Evolutionary conservation across 208 protist species (phyloP), one percentile per base, ranked within the genome.

Genomic region (Trypanosoma lewisi): DNA sequence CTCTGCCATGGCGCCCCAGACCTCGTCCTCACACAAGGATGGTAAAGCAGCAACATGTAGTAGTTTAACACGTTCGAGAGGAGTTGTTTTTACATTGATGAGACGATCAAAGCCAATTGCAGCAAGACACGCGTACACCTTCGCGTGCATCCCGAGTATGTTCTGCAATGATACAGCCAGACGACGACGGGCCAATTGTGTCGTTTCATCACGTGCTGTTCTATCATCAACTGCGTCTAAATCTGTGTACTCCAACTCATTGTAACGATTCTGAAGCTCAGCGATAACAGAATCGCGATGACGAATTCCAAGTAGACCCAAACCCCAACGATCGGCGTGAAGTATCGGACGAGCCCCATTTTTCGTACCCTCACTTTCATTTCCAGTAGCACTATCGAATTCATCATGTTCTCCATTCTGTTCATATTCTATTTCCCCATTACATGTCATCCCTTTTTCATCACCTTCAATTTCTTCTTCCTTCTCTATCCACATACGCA

Each of bases 1-100:
- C 51, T 83, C 75, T 0, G 81, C 77, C 75, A 94, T 90, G 1
- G 88, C 78, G 7, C 78, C 63, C 73, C 78, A 85, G 36, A 94
- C 50, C 70, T 94, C 84, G 48, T 94, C 88, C 36, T 77, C 63
- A 48, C 83, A 87, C 45, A 92, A 69, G 31, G 83, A 73, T 4
- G 82, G 84, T 27, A 94, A 71, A 33, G 88, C 77, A 14, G 85
- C 85, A 7, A 88, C 64, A 41, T 78, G 64, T 11, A 89, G 62
- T 34, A 94, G 56, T 6, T 83, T 72, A 0, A 85, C 69, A 3
- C 88, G 80, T 58, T 94, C 84, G 0, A 75, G 34, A 4, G 88
- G 65, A 25, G 69, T 84, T 27, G 87, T 63, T 34, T 75, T 42
- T 14, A 80, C 54, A 37, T 66, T 21, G 5, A 48, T n/a, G 27